phyloP scores from a whole-genome alignment of 345 rosid species.

The Crucihimalaya himalaica region DNA sequence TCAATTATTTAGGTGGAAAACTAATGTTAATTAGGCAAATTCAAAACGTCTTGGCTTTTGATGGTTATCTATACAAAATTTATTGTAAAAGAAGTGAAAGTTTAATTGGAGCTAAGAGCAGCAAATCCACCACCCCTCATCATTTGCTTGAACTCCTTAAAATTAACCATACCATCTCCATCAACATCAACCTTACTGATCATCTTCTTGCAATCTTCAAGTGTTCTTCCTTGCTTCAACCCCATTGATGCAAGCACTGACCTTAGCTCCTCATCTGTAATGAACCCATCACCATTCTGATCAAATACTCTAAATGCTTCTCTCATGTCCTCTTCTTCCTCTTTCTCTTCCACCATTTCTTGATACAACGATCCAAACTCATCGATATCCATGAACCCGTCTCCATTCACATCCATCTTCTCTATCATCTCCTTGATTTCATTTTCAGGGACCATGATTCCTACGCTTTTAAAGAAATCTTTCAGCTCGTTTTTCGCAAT shows the following conservation, averaged over 20 bases:
- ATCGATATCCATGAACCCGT: constrained; percentile 39
- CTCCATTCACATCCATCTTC: constrained; percentile 40
- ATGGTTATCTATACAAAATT: constrained; percentile 5
- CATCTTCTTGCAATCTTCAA: constrained; percentile 43
- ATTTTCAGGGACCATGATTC: constrained; percentile 33
- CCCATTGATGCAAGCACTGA: constrained; percentile 44
- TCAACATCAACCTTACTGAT: constrained; percentile 42
- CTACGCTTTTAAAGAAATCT: constrained; percentile 37
- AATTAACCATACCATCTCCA: constrained; percentile 46
- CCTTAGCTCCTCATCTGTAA: constrained; percentile 40
- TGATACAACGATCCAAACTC: constrained; percentile 39
- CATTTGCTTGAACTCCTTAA: constrained; percentile 43
- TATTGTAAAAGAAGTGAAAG: neutral
- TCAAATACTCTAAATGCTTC: constrained; percentile 45
- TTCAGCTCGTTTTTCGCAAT: constrained; percentile 39
- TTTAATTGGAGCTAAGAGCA: constrained; percentile 54
- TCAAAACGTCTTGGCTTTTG: constrained; percentile 6
- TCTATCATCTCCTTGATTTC: constrained; percentile 38
- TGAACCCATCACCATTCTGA: constrained; percentile 43
- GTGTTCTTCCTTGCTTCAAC: constrained; percentile 44
- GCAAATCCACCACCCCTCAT: constrained; percentile 66
- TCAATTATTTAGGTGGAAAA: neutral
- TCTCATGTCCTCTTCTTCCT: constrained; percentile 42
- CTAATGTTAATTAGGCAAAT: constrained; percentile 9
- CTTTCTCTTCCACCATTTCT: constrained; percentile 42